phyloP scores from a whole-genome alignment of 352 stramenopile species.

The Aphanomyces invadans region DNA sequence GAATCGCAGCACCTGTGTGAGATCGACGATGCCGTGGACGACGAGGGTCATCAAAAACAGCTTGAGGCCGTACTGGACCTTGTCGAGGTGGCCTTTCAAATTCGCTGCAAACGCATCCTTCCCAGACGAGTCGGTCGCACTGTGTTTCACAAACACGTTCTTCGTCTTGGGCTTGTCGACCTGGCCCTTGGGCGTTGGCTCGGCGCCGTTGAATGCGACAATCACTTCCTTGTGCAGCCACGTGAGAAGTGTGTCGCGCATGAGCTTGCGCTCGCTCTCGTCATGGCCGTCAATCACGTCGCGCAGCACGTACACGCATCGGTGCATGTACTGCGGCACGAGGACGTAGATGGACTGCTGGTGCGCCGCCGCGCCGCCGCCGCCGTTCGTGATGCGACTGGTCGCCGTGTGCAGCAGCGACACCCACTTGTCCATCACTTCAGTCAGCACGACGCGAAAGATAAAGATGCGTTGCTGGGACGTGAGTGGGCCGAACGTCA shows the following conservation, averaged over 20 bases:
- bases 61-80: conserved; percentile 80
- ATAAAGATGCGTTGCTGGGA: conserved; percentile 51
- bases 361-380: too few relatives aligned
- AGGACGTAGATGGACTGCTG: conserved; percentile 47
- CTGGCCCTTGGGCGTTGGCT: conserved; percentile 34
- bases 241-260: conserved; percentile 71
- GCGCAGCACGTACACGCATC: conserved; percentile 72
- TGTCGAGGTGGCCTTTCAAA: conserved; percentile 74
- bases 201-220: conserved; percentile 65
- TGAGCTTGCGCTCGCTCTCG: conserved; percentile 45
- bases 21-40: conserved; percentile 79
- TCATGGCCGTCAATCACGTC: conserved; percentile 79
- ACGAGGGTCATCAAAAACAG: conserved; percentile 73
- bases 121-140: conserved; percentile 41
- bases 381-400: too few relatives aligned
- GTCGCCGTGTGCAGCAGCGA: conserved; percentile 26
- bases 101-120: conserved; percentile 78
- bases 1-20: conserved; percentile 74
- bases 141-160: conserved; percentile 61
- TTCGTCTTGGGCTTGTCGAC: conserved; percentile 35
- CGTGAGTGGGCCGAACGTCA: conserved; percentile 3
- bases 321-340: conserved; percentile 76
- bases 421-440: conserved; percentile 88
- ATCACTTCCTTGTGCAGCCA: conserved; percentile 84
- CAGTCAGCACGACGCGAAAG: conserved; percentile 66